These are phyloP conservation scores for Botrytis byssoidea DNA, from an alignment of 2,329 filamentous ascomycete genomes.

Conservation along the genomic window DNA sequence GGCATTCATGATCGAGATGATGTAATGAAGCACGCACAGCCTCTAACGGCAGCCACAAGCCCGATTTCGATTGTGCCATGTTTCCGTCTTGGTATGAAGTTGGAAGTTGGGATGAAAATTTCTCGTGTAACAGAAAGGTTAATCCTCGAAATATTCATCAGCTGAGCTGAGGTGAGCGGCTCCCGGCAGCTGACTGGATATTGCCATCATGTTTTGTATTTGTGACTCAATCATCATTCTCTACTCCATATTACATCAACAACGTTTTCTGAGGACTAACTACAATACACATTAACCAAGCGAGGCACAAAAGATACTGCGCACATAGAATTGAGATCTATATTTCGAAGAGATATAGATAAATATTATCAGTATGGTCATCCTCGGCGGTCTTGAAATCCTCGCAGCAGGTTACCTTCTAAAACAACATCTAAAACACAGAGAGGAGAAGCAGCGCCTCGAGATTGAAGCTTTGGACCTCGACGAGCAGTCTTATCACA, in stretches of 20 bases:
- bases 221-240: neutral
- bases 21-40: conserved; percentile 1
- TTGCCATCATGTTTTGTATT: neutral
- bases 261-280: neutral
- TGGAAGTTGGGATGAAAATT: neutral
- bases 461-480: conserved; percentile 32
- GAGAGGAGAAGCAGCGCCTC: conserved; percentile 38
- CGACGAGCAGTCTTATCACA: conserved; percentile 24
- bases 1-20: neutral
- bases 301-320: neutral
- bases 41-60: neutral
- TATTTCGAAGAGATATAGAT: neutral
- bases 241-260: neutral
- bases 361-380: conserved; percentile 45
- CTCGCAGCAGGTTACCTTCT: conserved; percentile 37
- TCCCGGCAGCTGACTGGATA: neutral
- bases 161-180: conserved; percentile 8
- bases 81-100: neutral
- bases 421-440: conserved; percentile 36
- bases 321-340: neutral
- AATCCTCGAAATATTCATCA: conserved; percentile 2
- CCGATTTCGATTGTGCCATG: neutral
- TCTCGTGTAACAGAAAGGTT: neutral
- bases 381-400: conserved; percentile 43
- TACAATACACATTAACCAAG: neutral